Evolutionary conservation across 495 filamentous ascomycete genomes (phyloP).

Genomic region (Cetradonia linearis): DNA sequence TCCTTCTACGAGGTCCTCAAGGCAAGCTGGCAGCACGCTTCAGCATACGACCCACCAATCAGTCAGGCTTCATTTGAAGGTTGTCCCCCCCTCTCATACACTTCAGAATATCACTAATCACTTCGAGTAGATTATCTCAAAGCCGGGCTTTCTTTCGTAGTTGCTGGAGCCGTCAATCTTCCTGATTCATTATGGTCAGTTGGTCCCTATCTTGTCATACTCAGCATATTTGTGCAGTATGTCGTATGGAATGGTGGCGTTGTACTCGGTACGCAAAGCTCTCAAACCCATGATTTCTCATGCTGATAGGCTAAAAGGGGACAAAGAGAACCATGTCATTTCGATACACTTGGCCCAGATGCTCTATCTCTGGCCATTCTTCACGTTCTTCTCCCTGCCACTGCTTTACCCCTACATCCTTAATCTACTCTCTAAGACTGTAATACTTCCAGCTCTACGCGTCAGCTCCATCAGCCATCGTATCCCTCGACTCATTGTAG

Average conservation of each 20-base stretch:
- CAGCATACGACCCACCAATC: slow-evolving; percentile 54
- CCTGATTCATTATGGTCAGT: slow-evolving; percentile 40
- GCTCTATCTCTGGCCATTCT: slow-evolving; percentile 88
- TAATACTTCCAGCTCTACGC: slow-evolving; percentile 31
- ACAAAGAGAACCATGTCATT: slow-evolving; percentile 87
- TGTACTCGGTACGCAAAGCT: slow-evolving; percentile 56
- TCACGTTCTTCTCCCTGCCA: slow-evolving; percentile 80
- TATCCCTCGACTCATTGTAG: slow-evolving; percentile 33
- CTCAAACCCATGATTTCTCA: not conserved
- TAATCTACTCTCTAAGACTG: slow-evolving; percentile 24
- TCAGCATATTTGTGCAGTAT: slow-evolving; percentile 61
- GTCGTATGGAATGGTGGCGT: slow-evolving; percentile 83
- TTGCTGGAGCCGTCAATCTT: slow-evolving; percentile 44
- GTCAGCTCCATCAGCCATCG: slow-evolving; percentile 32
- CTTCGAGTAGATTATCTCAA: slow-evolving; percentile 45
- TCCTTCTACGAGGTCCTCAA: slow-evolving; percentile 10
- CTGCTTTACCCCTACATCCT: slow-evolving; percentile 49
- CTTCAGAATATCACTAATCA: slow-evolving; percentile 24
- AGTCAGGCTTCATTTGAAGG: slow-evolving; percentile 46
- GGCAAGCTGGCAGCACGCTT: slow-evolving; percentile 26
- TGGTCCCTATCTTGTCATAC: slow-evolving; percentile 57
- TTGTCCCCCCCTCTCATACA: slow-evolving; percentile 24
- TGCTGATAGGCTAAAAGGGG: slow-evolving; percentile 42
- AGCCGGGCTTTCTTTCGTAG: slow-evolving; percentile 47
- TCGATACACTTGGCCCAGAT: slow-evolving; percentile 85